Percentiles rank a stretch among this genome's conserved stretches.
Evolutionary conservation across 192 early-diverging fungal species (phyloP).

Genomic region (Coemansia brasiliensis): DNA sequence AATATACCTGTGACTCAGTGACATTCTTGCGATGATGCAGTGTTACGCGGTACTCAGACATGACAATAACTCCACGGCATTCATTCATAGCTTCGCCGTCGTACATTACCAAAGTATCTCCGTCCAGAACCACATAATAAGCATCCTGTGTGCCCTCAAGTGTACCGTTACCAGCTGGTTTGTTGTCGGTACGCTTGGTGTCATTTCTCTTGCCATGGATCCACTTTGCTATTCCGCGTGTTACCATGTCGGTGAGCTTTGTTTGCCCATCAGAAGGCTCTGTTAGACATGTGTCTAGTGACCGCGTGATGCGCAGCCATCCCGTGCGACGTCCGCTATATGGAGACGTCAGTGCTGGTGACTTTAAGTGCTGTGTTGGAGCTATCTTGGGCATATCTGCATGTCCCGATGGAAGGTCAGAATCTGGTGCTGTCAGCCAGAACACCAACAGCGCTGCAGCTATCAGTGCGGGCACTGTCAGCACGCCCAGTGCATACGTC

Average conservation of each 20-base stretch:
- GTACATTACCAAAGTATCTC: conserved; percentile 82
- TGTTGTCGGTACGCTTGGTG: conserved; percentile 29
- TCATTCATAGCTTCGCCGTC: conserved; percentile 73
- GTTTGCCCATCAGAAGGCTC: conserved; percentile 17
- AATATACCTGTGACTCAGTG: conserved; percentile 66
- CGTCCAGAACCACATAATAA: conserved; percentile 75
- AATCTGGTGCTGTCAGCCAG: conserved; percentile 26
- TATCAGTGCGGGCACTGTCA: conserved; percentile 36
- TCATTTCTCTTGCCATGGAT: conserved; percentile 26
- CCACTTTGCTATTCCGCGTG: conserved; percentile 47
- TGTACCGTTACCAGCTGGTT: conserved; percentile 12
- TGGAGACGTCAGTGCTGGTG: conserved; percentile 16
- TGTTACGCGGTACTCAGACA: conserved; percentile 66
- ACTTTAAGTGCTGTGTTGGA: neutral
- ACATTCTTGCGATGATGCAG: conserved; percentile 53
- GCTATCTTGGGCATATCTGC: neutral
- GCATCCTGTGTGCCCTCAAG: conserved; percentile 42
- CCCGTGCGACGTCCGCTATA: conserved; percentile 44
- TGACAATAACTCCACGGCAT: conserved; percentile 74
- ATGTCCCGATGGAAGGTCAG: conserved; percentile 6
- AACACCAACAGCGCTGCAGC: conserved; percentile 20
- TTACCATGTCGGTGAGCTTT: conserved; percentile 40
- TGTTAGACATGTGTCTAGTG: conserved; percentile 22
- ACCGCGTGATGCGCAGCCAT: conserved; percentile 50
- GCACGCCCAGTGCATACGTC: conserved; percentile 43